Percentiles rank a stretch among this genome's conserved stretches.
These are phyloP conservation scores for Medicago ruthenica DNA, from an alignment of 306 rosid genomes.

Conservation along the genomic window DNA sequence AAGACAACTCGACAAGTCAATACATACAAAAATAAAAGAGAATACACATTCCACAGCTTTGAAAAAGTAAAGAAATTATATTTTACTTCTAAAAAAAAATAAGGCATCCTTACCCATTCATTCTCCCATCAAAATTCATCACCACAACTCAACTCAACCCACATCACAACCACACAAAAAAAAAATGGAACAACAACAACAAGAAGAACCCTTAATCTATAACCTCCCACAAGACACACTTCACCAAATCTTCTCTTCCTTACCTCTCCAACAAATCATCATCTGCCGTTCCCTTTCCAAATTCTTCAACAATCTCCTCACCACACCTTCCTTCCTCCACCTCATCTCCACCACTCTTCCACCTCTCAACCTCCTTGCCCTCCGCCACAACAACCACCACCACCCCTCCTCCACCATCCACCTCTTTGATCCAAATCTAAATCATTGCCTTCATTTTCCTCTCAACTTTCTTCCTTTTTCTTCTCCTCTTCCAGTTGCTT, in stretches of 20 bases:
- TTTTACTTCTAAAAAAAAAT: too few relatives aligned
- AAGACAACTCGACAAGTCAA: not conserved
- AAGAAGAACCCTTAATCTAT: conserved; percentile 59
- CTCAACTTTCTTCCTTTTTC: conserved; percentile 82
- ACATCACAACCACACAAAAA: not conserved
- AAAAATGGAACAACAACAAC: not conserved
- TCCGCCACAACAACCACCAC: conserved; percentile 58
- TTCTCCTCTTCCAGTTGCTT: conserved; percentile 82
- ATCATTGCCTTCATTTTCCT: conserved; percentile 65
- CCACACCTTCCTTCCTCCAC: conserved; percentile 63
- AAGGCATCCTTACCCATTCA: conserved; percentile 1
- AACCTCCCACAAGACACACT: conserved; percentile 75
- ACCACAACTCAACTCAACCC: not conserved
- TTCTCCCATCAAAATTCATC: not conserved
- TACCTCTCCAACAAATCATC: conserved; percentile 80
- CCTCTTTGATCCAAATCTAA: conserved; percentile 68
- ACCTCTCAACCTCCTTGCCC: conserved; percentile 72
- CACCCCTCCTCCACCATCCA: conserved; percentile 50
- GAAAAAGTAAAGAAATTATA: not conserved
- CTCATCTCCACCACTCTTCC: conserved; percentile 60
- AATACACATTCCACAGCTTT: not conserved
- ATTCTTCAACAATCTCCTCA: conserved; percentile 64
- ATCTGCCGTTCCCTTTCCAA: conserved; percentile 81
- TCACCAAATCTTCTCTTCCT: conserved; percentile 75
- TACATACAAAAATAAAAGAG: not conserved